Evolutionary conservation across 2,329 filamentous ascomycete species (phyloP).

Genomic region (Penicillium italicum): DNA sequence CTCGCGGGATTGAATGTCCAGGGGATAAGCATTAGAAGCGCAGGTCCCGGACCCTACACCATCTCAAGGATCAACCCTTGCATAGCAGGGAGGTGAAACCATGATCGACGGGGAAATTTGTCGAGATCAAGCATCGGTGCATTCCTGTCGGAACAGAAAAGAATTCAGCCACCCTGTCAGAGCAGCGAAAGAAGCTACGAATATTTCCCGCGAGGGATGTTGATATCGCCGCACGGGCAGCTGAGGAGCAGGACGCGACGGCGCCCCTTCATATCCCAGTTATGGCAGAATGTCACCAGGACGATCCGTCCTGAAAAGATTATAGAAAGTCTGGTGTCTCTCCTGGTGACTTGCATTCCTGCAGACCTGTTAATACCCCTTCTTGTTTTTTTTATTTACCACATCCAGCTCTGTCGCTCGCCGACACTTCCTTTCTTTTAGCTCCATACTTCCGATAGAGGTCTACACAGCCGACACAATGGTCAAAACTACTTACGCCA

Average conservation of each 20-base stretch:
- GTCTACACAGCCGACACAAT: constrained; percentile 10
- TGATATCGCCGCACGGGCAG: constrained; percentile 6
- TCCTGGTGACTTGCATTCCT: constrained; percentile 14
- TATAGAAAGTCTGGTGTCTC: constrained; percentile 3
- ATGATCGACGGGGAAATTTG: constrained; percentile 18
- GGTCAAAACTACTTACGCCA: constrained; percentile 24
- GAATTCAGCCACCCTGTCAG: constrained; percentile 9
- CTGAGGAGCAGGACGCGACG: neutral
- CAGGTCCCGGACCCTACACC: neutral
- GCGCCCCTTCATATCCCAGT: constrained; percentile 20
- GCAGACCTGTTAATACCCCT: constrained; percentile 5
- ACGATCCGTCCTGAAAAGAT: constrained; percentile 14
- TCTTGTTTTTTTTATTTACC: constrained; percentile 2
- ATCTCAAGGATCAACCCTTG: constrained; percentile 16
- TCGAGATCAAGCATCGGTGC: constrained; percentile 18
- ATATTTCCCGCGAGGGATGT: constrained; percentile 18
- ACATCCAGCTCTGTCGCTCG: constrained; percentile 14
- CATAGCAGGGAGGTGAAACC: constrained; percentile 12
- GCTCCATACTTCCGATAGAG: neutral
- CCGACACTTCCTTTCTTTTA: constrained; percentile 17
- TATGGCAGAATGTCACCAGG: constrained; percentile 19
- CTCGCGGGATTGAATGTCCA: neutral
- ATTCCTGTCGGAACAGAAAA: constrained; percentile 13
- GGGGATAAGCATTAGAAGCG: neutral
- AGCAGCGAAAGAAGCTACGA: neutral